Evolutionary conservation across 495 filamentous ascomycete genomes (phyloP).

Genomic region (Filosporella fistucella): DNA sequence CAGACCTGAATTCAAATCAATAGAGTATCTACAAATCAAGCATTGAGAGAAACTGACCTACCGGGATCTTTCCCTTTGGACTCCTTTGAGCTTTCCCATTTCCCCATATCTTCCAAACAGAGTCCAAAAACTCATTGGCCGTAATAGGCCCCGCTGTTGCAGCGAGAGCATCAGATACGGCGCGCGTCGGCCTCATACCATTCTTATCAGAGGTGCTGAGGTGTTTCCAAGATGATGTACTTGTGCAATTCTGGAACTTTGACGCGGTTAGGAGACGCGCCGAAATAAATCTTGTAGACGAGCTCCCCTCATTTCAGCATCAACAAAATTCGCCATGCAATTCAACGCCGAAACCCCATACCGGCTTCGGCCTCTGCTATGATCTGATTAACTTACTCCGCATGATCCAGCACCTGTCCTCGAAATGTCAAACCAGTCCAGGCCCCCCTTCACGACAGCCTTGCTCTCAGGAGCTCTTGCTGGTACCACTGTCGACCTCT

Average conservation of each 20-base stretch:
- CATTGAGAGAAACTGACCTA: not conserved
- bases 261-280: no score
- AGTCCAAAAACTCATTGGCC: slow-evolving; percentile 10
- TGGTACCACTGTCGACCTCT: slow-evolving; percentile 85
- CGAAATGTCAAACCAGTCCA: slow-evolving; percentile 1
- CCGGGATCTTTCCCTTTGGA: not conserved
- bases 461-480: slow-evolving; percentile 73
- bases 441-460: slow-evolving; percentile 39
- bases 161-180: not conserved
- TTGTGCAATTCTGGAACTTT: no score
- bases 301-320: slow-evolving; percentile 3
- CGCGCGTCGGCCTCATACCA: slow-evolving; percentile 6
- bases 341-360: not conserved
- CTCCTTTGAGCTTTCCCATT: not conserved
- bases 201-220: no score
- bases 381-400: not conserved
- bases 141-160: slow-evolving; percentile 1
- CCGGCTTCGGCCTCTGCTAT: slow-evolving; percentile 16
- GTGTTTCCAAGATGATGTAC: no score
- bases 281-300: not conserved
- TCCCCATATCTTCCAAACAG: slow-evolving; percentile 7
- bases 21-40: not conserved
- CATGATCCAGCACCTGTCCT: slow-evolving; percentile 4
- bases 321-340: slow-evolving; percentile 9
- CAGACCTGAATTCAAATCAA: slow-evolving; percentile 60